Conservation (phyloP, 2,329 filamentous ascomycete genomes). For the Botrytis cinerea region DNA sequence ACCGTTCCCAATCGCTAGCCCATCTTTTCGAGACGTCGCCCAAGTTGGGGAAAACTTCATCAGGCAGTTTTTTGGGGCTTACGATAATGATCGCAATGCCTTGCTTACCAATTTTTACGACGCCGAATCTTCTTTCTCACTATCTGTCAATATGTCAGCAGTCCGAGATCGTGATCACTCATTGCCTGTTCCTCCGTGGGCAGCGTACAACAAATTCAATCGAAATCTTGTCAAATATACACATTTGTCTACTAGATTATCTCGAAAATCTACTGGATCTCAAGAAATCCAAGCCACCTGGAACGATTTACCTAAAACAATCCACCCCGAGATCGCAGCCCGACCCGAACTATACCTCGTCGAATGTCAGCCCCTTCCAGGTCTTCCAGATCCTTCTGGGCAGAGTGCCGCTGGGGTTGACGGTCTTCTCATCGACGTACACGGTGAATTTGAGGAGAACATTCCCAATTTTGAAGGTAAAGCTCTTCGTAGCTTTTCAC, state of each 20-base stretch:
- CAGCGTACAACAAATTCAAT: slow-evolving; percentile 73
- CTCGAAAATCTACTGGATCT: slow-evolving; percentile 65
- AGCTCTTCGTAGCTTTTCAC: slow-evolving; percentile 76
- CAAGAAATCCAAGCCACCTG: slow-evolving; percentile 68
- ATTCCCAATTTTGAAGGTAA: slow-evolving; percentile 57
- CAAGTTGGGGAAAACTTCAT: slow-evolving; percentile 77
- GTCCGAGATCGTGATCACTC: slow-evolving; percentile 49
- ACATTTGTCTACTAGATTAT: slow-evolving; percentile 59
- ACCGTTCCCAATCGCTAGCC: slow-evolving; percentile 62
- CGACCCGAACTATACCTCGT: slow-evolving; percentile 76
- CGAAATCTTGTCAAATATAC: slow-evolving; percentile 75
- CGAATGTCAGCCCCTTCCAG: slow-evolving; percentile 74
- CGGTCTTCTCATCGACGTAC: slow-evolving; percentile 75
- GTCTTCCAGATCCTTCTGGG: slow-evolving; percentile 68
- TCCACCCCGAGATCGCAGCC: slow-evolving; percentile 69
- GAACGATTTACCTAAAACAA: slow-evolving; percentile 69
- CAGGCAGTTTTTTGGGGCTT: slow-evolving; percentile 70
- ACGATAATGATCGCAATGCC: slow-evolving; percentile 68
- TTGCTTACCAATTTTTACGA: slow-evolving; percentile 74
- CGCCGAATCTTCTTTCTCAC: slow-evolving; percentile 70
- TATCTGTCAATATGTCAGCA: slow-evolving; percentile 68
- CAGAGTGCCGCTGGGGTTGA: slow-evolving; percentile 68
- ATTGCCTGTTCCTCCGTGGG: slow-evolving; percentile 61
- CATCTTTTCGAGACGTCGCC: slow-evolving; percentile 73
- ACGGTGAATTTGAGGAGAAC: slow-evolving; percentile 81